Evolutionary conservation across 2,329 filamentous ascomycete species (phyloP), one percentile per base, ranked within the genome.

Genomic region (Acrodontium crateriforme): DNA sequence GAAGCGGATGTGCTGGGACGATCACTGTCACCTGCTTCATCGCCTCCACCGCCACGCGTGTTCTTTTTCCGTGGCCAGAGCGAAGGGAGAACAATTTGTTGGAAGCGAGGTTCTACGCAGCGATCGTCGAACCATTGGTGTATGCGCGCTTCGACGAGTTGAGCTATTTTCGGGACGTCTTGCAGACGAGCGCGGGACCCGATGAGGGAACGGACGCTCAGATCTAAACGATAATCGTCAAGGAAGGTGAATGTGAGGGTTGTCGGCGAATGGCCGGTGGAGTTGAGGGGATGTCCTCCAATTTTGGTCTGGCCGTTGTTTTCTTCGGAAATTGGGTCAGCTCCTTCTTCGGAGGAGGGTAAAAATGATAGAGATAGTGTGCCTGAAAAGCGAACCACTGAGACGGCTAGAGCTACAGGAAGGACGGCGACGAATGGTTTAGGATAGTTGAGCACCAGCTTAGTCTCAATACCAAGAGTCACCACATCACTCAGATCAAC

Each of bases 401-500:
- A 89, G 9, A 98, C 85, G 0, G 85, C 78, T 18, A 98, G 62
- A 0, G 87, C 89, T 11, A 98, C 85, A 3, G 89, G 89, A 1
- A 98, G 64, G 6, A 94, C 78, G 1, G 89, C 89, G 5, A 84
- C 81, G 29, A 83, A 65, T 6, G 81, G 81, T 50, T 85, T 91
- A 0, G 89, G 89, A 52, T 92, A 98, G 56, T 98, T 98, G 31
- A 98, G 67, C 25, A 93, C 67, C 37, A 98, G 62, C 44, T 89
- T 93, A 3, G 89, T 98, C 60, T 98, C 89, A 15, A 98, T 67
- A 1, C 84, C 89, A 29, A 98, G 63, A 0, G 89, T 98, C 34
- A 98, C 82, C 56, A 93, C 85, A 56, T 98, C 89, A 55, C 80
- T 89, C 33, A 98, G 60, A 53, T 98, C 89, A 18, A 98, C 85